A percentile compares a stretch with the other conserved stretches of the same genome.
Evolutionary conservation across 805 yeast genomes (phyloP).

Genomic region (Metschnikowia similis): DNA sequence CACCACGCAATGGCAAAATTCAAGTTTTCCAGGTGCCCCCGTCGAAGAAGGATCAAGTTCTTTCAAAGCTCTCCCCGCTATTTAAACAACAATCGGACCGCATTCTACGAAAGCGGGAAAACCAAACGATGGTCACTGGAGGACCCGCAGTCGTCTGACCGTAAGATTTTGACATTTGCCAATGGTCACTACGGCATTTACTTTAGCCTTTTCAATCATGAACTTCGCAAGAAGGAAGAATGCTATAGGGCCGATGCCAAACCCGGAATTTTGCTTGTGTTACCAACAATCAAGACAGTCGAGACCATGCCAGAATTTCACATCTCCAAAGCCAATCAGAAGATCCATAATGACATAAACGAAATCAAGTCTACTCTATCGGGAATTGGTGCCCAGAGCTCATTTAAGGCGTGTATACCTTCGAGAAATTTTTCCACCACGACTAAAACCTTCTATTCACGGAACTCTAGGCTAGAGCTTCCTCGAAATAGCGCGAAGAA

Average conservation of each 20-base stretch:
- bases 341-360: slow-evolving; percentile 24
- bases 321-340: slow-evolving; percentile 30
- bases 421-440: slow-evolving; percentile 9
- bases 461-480: background rate
- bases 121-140: slow-evolving; percentile 19
- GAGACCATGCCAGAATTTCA: slow-evolving; percentile 19
- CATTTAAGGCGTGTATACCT: slow-evolving; percentile 7
- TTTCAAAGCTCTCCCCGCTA: slow-evolving; percentile 26
- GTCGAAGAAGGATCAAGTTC: slow-evolving; percentile 19
- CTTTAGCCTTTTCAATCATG: slow-evolving; percentile 36
- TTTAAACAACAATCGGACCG: slow-evolving; percentile 14
- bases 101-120: slow-evolving; percentile 6
- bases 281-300: background rate
- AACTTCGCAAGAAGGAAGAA: slow-evolving; percentile 20
- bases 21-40: slow-evolving; percentile 8
- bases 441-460: background rate
- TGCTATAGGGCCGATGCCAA: slow-evolving; percentile 3
- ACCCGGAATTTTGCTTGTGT: slow-evolving; percentile 8
- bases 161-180: slow-evolving; percentile 25
- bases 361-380: slow-evolving; percentile 24
- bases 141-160: slow-evolving; percentile 24
- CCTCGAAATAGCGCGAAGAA: background rate
- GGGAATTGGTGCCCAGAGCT: slow-evolving; percentile 11
- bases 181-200: slow-evolving; percentile 43
- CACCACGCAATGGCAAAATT: slow-evolving; percentile 9